A percentile compares a stretch with the other conserved stretches of the same genome.
These are phyloP conservation scores for Salix exigua DNA, from an alignment of 345 rosid genomes.

Conservation along the genomic window DNA sequence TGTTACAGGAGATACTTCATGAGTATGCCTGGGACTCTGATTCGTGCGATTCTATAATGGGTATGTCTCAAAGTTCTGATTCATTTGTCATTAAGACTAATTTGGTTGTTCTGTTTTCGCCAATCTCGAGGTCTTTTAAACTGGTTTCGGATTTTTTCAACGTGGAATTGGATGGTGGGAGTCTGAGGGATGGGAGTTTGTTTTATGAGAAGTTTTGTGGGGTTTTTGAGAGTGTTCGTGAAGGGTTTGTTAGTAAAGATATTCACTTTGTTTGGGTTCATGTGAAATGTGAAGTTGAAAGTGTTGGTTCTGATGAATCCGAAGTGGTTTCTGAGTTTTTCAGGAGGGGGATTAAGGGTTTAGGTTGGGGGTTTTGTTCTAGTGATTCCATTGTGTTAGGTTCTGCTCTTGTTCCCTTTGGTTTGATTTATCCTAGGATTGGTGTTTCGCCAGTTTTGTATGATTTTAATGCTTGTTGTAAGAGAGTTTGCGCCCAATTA, in stretches of 20 bases:
- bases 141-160: constrained; percentile 48
- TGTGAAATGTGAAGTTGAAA: constrained; percentile 38
- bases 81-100: constrained; percentile 44
- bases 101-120: constrained; percentile 74
- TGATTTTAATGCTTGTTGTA: constrained; percentile 13
- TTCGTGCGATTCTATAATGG: constrained; percentile 35
- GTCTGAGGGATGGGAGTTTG: constrained; percentile 31
- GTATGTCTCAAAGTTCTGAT: constrained; percentile 29
- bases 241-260: constrained; percentile 53
- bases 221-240: constrained; percentile 52
- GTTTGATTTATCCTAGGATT: constrained; percentile 73
- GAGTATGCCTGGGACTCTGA: constrained; percentile 78
- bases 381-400: constrained; percentile 60
- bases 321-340: constrained; percentile 37
- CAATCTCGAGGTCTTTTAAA: constrained; percentile 36
- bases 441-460: constrained; percentile 33
- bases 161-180: constrained; percentile 31
- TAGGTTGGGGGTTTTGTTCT: constrained; percentile 89
- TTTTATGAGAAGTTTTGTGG: constrained; percentile 35
- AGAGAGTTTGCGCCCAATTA: constrained; percentile 32
- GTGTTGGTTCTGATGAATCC: constrained; percentile 14
- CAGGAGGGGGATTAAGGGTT: constrained; percentile 47
- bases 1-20: constrained; percentile 68
- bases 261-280: constrained; percentile 84
- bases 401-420: constrained; percentile 64